Evolutionary conservation across 2,329 filamentous ascomycete species (phyloP), one percentile per base, ranked within the genome.

Genomic region (Triangularia verruculosa): DNA sequence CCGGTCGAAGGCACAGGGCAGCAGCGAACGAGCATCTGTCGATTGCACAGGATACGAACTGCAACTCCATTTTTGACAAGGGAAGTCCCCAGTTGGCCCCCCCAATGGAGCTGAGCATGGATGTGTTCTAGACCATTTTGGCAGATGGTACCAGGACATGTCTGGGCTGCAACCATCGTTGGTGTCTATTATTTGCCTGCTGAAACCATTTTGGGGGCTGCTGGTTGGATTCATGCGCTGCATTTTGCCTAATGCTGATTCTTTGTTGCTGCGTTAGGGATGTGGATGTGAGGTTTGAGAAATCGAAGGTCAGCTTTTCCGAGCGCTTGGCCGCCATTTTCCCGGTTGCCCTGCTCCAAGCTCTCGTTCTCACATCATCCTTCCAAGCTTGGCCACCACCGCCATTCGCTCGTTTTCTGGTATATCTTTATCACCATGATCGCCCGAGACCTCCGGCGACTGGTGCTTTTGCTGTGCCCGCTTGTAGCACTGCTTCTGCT

Each of bases 401-500:
- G 20, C 9, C 39, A n/a, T n/a, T 47, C 39, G 9, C 39, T 47
- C 39, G n/a, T 47, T 47, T 47, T 6, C 9, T 47, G 39, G 39
- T 53, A 27, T n/a, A n/a, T n/a, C n/a, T n/a, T 28, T 24, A 11
- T 54, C 27, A 43, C 39, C 57, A 68, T 68, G 67, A 59, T 68
- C 22, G 54, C 65, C 28, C 61, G 62, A 59, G 66, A 65, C 52
- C 56, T 66, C 12, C 62, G 62, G 57, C 67, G 67, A 13, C 15
- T 67, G 22, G 65, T 68, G n/a, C 64, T 78, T 22, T 59, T 76
- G 6, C 24, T 74, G 3, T 70, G 70, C 13, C 74, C 73, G 3
- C 32, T 74, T 0, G n/a, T 74, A 12, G 53, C 74, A 1, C 57
- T 78, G n/a, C 20, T 74, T n/a, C 69, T 74, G 17, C 61, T 76